Conservation (phyloP, 2,329 filamentous ascomycete genomes). For the Botrytis elliptica region DNA sequence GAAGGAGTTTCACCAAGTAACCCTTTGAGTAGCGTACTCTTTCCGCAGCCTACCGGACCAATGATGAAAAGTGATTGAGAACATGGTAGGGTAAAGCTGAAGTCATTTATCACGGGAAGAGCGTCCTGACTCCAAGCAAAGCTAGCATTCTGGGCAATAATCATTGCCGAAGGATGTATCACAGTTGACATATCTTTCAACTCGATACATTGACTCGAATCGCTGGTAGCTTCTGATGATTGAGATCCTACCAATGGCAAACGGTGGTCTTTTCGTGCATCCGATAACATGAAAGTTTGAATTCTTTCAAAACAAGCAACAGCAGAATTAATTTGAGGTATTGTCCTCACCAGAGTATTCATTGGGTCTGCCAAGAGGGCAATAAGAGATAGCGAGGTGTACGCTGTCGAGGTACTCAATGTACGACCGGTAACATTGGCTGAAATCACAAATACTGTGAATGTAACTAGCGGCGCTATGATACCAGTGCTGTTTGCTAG, state of each 20-base stretch:
- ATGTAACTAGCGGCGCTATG: conserved; percentile 43
- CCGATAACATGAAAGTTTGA: conserved; percentile 39
- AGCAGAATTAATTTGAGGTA: conserved; percentile 43
- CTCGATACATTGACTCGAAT: conserved; percentile 19
- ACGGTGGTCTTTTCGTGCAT: conserved; percentile 29
- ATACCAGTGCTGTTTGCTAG: conserved; percentile 32
- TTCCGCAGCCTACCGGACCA: conserved; percentile 40
- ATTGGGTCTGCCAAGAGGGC: conserved; percentile 43
- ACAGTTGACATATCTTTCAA: conserved; percentile 15
- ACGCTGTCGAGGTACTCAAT: conserved; percentile 39
- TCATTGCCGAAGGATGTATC: conserved; percentile 21
- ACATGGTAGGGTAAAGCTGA: conserved; percentile 27
- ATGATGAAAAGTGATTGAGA: conserved; percentile 34
- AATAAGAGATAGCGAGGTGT: conserved; percentile 46
- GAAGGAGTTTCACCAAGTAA: conserved; percentile 36
- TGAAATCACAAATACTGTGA: conserved; percentile 42
- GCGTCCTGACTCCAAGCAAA: conserved; percentile 30
- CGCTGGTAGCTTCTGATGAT: background rate
- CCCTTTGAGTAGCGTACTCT: conserved; percentile 36
- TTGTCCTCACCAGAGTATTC: conserved; percentile 42
- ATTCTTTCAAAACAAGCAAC: conserved; percentile 46
- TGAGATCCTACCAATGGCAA: conserved; percentile 23
- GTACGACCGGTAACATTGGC: conserved; percentile 35
- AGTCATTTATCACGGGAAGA: conserved; percentile 24
- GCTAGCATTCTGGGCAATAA: conserved; percentile 31